phyloP scores from a whole-genome alignment of 768 basidiomycete species.

The Clavaria fumosa region DNA sequence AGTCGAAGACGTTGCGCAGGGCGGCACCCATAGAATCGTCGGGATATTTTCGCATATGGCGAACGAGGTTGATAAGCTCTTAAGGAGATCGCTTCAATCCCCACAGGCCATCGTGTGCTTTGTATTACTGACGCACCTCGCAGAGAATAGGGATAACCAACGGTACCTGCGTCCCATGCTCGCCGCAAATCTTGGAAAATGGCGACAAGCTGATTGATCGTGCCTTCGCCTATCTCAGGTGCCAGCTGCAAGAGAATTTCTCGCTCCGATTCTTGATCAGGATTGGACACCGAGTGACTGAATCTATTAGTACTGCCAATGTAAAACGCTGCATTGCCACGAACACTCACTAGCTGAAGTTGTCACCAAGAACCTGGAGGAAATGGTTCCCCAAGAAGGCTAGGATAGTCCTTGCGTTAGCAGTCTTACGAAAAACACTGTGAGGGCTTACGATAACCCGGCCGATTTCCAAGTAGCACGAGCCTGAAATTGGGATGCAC shows the following conservation, averaged over 20 bases:
- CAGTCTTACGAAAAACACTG: too few species aligned
- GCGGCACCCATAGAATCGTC: slow-evolving; percentile 40
- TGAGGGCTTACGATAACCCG: slow-evolving; percentile 49
- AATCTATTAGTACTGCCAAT: background rate
- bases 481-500: slow-evolving; percentile 53
- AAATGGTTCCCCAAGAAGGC: slow-evolving; percentile 65
- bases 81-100: too few species aligned
- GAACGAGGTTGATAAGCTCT: slow-evolving; percentile 54
- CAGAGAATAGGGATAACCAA: slow-evolving; percentile 56
- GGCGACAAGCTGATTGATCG: slow-evolving; percentile 40
- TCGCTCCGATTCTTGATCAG: slow-evolving; percentile 49
- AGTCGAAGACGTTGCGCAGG: slow-evolving; percentile 54
- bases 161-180: slow-evolving; percentile 38
- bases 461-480: slow-evolving; percentile 48
- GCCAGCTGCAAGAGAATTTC: slow-evolving; percentile 45
- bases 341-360: slow-evolving; percentile 27
- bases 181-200: slow-evolving; percentile 48
- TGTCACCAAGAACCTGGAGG: slow-evolving; percentile 55
- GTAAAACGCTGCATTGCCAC: background rate
- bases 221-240: slow-evolving; percentile 38
- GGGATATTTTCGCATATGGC: slow-evolving; percentile 48
- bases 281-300: slow-evolving; percentile 49
- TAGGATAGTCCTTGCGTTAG: too few species aligned
- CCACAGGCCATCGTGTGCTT: too few species aligned
- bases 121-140: slow-evolving; percentile 43